Base-by-base conservation (phyloP, 345 rosid species). In the Kernera saxatilis region DNA sequence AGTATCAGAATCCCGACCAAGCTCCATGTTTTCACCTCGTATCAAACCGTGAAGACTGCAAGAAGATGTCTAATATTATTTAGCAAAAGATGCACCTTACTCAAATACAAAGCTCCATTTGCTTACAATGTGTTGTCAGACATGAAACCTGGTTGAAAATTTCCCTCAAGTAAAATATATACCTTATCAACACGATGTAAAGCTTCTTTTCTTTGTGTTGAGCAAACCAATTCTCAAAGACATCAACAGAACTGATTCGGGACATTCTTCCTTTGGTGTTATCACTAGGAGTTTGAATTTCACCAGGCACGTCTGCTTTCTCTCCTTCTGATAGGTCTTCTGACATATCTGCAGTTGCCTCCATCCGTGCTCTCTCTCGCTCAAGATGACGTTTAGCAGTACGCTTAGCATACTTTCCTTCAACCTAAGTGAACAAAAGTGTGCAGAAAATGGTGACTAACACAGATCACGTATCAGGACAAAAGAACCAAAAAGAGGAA, bases 301-400 rank as follows among this genome's bases (percentile, higher is more conserved):
- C 97, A 63, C 70, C 67, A 32, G 72, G 74, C 4, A 78, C 17
- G 15, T 90, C 94, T 65, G 85, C 93, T 69, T 78, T 83, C 66
- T 88, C 91, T 60, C 95, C 92, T 78, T 87, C 92, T 2, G 92
- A 88, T 54, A 89, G 50, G 67, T 91, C 95, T 67, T 90, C 90
- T 2, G 94, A 91, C 89, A 88, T 85, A 73, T 87, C 95, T 10
- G 85, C 92, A 11, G 85, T 73, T 19, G 88, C 89, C 79, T 88
- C 94, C 68, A 74, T 71, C 53, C 92, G 88, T n/a, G 86, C 93
- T 69, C 75, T 84, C 69, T 86, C 93, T 32, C 74, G 85, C 79
- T 84, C 89, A 56, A 84, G 80, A 41, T 72, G 84, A 22, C 91
- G 86, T 37, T 83, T 84, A 43, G 89, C 84, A 6, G 50, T 78